Evolutionary conservation across 306 rosid genomes (phyloP), one percentile per base, ranked within the genome.

Genomic region (Bauhinia variegata): DNA sequence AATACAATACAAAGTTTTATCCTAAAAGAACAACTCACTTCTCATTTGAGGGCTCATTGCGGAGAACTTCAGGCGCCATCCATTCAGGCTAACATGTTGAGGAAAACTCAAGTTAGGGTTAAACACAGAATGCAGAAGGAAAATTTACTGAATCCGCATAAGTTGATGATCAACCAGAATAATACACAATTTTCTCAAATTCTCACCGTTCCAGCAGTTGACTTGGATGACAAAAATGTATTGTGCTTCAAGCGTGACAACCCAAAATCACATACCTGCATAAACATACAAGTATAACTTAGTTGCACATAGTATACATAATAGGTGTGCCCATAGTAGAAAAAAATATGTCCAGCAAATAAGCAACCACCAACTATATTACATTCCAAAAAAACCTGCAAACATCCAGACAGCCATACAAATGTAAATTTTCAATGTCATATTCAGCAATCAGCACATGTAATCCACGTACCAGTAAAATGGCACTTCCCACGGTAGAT

Each of bases 1-100:
- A 48, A 47, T 8, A 56, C 19, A 66, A 47, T 15, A 39, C 8
- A 52, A 63, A 63, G 54, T 5, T 13, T 72, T 6, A 19, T 16
- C 50, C 50, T 30, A 16, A 57, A 13, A 72, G 46, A 67, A 75
- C 28, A 44, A 80, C 67, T 43, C 67, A 53, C 16, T 95, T 95
- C 82, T 95, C 99, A 80, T 95, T 95, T 64, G 99, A 95, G 74
- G 96, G 96, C 60, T 95, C 99, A 15, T 95, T 95, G 66, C 97
- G 95, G 67, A 93, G 95, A 85, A 93, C 99, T 78, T 93, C 99
- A 16, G 97, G 99, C 44, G 99, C 96, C 99, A 95, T 95, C 99
- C 99, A 95, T 83, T 95, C 99, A 65, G 99, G 99, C 99, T 95
- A 80, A 66, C 64, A 80, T 28, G 65, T 32, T 18, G 73, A 85